Evolutionary conservation across 169 alveolate genomes (phyloP).

Genomic region (Miamiensis avidus): DNA sequence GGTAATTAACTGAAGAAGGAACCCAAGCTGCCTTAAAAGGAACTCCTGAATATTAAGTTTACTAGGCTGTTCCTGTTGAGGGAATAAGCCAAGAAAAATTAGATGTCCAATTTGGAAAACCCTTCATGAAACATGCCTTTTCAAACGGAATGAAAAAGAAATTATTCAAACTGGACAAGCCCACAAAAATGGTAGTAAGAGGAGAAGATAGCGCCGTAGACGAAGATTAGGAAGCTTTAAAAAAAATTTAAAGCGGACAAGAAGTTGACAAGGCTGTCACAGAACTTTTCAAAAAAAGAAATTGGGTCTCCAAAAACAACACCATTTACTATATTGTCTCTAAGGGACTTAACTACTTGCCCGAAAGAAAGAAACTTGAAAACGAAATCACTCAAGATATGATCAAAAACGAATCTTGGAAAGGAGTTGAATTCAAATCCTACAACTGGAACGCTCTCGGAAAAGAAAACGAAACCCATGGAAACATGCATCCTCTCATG

Average conservation of each 20-base stretch:
- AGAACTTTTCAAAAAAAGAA: slow-evolving; percentile 71
- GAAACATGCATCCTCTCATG: slow-evolving; percentile 91
- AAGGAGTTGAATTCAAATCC: slow-evolving; percentile 79
- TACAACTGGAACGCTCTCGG: slow-evolving; percentile 70
- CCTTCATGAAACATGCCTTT: slow-evolving; percentile 71
- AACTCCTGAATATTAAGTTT: slow-evolving; percentile 79
- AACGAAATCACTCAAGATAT: slow-evolving; percentile 88
- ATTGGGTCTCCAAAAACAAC: slow-evolving; percentile 58
- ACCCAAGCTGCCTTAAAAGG: slow-evolving; percentile 61
- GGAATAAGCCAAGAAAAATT: slow-evolving; percentile 61
- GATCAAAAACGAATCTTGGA: slow-evolving; percentile 85
- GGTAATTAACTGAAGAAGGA: slow-evolving; percentile 65
- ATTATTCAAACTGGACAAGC: slow-evolving; percentile 70
- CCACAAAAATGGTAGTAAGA: slow-evolving; percentile 36
- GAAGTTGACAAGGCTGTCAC: slow-evolving; percentile 53
- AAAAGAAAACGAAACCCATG: slow-evolving; percentile 69
- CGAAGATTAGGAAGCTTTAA: slow-evolving; percentile 17
- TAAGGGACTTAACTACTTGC: slow-evolving; percentile 73
- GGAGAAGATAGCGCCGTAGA: slow-evolving; percentile 53
- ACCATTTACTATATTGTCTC: slow-evolving; percentile 61
- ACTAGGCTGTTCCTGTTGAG: slow-evolving; percentile 46
- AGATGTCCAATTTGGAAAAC: slow-evolving; percentile 51
- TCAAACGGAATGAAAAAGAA: slow-evolving; percentile 76
- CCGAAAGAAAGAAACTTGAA: slow-evolving; percentile 68
- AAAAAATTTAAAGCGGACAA: slow-evolving; percentile 48